Percentiles rank a stretch among this genome's conserved stretches.
Evolutionary conservation across 139 green algal genomes (phyloP).

Genomic region (Coccomyxa sp.): DNA sequence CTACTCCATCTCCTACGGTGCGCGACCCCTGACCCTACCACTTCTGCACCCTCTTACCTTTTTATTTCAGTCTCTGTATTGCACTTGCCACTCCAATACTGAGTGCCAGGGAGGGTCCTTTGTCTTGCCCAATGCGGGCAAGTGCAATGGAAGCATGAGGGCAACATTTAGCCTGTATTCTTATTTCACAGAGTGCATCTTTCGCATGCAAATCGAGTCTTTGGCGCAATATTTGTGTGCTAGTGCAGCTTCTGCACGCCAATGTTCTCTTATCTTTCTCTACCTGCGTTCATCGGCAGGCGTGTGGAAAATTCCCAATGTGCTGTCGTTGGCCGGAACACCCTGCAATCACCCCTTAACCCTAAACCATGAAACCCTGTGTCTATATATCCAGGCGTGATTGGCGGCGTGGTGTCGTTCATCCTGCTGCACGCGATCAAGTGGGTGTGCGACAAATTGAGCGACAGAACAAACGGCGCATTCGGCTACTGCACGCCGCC

Average conservation of each 20-base stretch:
- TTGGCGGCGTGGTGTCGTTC: constrained; percentile 49
- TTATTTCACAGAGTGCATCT: not conserved
- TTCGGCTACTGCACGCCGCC: not conserved
- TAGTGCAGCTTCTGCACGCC: too few relatives aligned
- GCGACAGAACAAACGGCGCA: not conserved
- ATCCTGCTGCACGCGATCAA: constrained; percentile 43
- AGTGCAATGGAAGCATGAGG: not conserved
- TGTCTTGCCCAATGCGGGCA: not conserved
- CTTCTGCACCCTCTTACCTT: not conserved
- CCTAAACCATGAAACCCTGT: not conserved
- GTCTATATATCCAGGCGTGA: constrained; percentile 43
- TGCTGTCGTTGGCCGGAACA: not conserved
- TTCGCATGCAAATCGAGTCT: too few relatives aligned
- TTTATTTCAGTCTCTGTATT: constrained; percentile 18
- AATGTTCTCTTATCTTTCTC: not conserved
- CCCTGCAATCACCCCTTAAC: not conserved
- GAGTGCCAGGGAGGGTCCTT: constrained; percentile 10
- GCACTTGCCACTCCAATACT: not conserved
- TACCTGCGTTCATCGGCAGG: not conserved
- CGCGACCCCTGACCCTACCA: not conserved
- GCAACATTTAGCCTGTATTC: not conserved
- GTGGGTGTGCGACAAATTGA: constrained; percentile 12
- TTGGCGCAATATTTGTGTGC: too few relatives aligned
- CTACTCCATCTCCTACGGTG: constrained; percentile 56
- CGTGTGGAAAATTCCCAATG: not conserved